Conservation (phyloP, 176 grass and related monocot species). For the Zizania latifolia region DNA sequence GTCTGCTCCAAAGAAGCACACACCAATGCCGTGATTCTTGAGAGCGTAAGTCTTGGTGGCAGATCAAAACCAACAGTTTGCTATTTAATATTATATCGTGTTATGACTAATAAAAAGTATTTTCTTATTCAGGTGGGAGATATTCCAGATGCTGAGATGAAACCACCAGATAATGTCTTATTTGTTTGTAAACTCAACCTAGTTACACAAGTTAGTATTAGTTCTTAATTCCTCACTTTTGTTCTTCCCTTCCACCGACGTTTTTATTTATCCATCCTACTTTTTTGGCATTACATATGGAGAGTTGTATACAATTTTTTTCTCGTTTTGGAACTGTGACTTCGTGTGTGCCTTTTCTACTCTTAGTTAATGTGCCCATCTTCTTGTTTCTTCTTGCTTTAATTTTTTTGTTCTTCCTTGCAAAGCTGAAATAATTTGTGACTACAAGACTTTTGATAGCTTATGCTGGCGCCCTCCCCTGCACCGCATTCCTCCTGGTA, state of each 20-base stretch:
- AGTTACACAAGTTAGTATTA: slow-evolving; percentile 73
- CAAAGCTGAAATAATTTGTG: slow-evolving; percentile 91
- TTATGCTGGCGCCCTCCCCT: too few relatives aligned
- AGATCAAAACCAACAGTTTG: not conserved
- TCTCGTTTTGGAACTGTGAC: slow-evolving; percentile 92
- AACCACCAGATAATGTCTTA: slow-evolving; percentile 83
- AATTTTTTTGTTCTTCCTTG: slow-evolving; percentile 28
- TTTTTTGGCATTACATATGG: slow-evolving; percentile 31
- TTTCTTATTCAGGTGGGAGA: slow-evolving; percentile 68
- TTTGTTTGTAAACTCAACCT: slow-evolving; percentile 98
- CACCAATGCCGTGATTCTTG: slow-evolving; percentile 90
- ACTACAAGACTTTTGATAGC: slow-evolving; percentile 89
- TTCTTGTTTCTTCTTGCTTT: slow-evolving; percentile 1
- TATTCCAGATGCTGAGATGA: slow-evolving; percentile 92
- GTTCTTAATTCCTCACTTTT: not conserved
- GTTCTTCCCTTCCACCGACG: not conserved
- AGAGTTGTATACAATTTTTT: slow-evolving; percentile 92
- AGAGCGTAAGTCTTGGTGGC: slow-evolving; percentile 60
- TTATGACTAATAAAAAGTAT: not conserved
- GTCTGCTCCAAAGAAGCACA: slow-evolving; percentile 86
- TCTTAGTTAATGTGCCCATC: not conserved
- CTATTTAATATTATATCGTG: not conserved
- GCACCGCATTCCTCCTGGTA: too few relatives aligned
- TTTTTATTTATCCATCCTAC: not conserved
- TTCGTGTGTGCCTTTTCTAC: slow-evolving; percentile 55